Base-by-base conservation (phyloP, 2,329 filamentous ascomycete species). In the Cercospora berteroae region DNA sequence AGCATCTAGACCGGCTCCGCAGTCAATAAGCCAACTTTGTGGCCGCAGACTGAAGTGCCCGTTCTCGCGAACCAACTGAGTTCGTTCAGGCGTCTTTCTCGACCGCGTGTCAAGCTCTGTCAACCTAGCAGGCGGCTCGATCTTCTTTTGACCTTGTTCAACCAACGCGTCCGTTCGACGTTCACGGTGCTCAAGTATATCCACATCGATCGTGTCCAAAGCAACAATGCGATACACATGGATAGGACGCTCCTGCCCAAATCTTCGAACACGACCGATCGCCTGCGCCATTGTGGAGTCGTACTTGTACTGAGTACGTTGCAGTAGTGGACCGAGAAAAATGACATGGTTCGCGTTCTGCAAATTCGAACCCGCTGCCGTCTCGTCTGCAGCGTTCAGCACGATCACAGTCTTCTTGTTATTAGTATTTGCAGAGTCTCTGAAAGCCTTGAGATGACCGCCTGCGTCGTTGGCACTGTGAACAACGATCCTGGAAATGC, bases 161-260 rank as follows among this genome's bases (percentile, higher is more conserved):
- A 60, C 31, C 6, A 79, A 20, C 2, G 75, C 72, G n/a, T 69
- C 65, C 1, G 9, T 60, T 0, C 79, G 75, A 13, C 75, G 76
- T 65, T 83, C 80, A 1, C 80, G 77, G 50, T 81, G 80, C 69
- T 83, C 80, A 0, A 84, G 68, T 16, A 83, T 80, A 66, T 83
- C 81, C 1, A 83, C 79, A 42, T 84, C 82, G 44, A 84, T 81
- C 1, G 82, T 83, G 76, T 96, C 90, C 75, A 97, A 90, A 10
- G 93, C 95, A 8, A 96, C 89, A 20, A 98, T 89, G 1, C 94
- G 83, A 73, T 89, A 89, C 16, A 89, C 82, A 63, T 86, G 80
- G 1, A 90, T 88, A 1, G 76, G 74, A 71, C 84, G 86, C 42
- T 78, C 77, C 73, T 91, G 88, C 0, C 87, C 85, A 65, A 84